Conservation (phyloP, 2,329 filamentous ascomycete species). For the Neonectria punicea region DNA sequence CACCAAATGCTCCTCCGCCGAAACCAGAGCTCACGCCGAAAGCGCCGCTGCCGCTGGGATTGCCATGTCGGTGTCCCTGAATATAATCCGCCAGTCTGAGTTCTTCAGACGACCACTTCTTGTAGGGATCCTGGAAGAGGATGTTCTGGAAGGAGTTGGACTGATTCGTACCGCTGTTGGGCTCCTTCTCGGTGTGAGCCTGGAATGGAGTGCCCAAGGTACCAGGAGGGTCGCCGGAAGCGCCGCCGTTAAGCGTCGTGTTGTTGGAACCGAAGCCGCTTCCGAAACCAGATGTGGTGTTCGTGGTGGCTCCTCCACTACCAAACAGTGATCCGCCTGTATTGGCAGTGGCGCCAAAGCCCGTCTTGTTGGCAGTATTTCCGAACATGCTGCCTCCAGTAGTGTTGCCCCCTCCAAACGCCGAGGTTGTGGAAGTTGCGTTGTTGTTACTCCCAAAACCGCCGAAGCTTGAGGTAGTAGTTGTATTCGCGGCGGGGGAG, state of each 20-base stretch:
- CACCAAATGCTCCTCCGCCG: slow-evolving; percentile 63
- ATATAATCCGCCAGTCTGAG: slow-evolving; percentile 87
- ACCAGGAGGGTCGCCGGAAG: slow-evolving; percentile 70
- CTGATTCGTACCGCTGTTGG: slow-evolving; percentile 57
- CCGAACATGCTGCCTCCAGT: slow-evolving; percentile 65
- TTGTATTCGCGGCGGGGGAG: slow-evolving; percentile 50
- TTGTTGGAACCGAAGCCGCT: slow-evolving; percentile 59
- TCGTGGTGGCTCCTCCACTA: slow-evolving; percentile 19
- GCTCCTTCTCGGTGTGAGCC: slow-evolving; percentile 78
- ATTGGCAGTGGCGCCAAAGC: slow-evolving; percentile 58
- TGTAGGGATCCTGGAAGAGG: slow-evolving; percentile 81
- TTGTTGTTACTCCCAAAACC: slow-evolving; percentile 53
- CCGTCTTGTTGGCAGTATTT: slow-evolving; percentile 56
- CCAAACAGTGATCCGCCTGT: slow-evolving; percentile 61
- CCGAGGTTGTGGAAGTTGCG: slow-evolving; percentile 48
- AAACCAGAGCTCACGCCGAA: slow-evolving; percentile 74
- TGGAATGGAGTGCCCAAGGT: slow-evolving; percentile 77
- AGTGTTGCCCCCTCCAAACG: slow-evolving; percentile 53
- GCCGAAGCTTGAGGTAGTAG: slow-evolving; percentile 52
- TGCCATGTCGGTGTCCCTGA: slow-evolving; percentile 85
- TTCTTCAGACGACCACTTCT: slow-evolving; percentile 91
- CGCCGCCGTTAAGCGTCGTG: slow-evolving; percentile 60
- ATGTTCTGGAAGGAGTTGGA: slow-evolving; percentile 80
- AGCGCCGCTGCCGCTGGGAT: slow-evolving; percentile 82
- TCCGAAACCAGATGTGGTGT: slow-evolving; percentile 48